Evolutionary conservation across 345 rosid genomes (phyloP), one percentile per base, ranked within the genome.

Genomic region (Euphorbia tirucalli): DNA sequence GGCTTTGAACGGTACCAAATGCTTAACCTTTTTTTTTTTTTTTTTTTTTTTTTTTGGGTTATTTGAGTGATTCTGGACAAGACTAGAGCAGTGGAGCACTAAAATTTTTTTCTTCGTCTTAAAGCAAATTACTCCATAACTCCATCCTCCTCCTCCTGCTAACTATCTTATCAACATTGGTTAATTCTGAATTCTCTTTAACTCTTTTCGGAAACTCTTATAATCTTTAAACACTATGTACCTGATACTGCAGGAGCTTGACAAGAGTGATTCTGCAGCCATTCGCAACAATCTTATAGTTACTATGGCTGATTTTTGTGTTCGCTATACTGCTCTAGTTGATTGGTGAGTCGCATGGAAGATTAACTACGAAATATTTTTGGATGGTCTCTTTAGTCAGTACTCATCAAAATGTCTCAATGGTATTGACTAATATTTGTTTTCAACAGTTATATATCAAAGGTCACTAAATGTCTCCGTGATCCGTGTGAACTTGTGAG

Each of bases 401-500:
- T 61, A 55, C 62, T 14, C 22, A 68, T 64, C 63, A 43, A 16
- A 54, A 44, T 11, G 80, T 65, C 24, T 74, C 55, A 57, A 79
- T 68, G 63, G 35, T 70, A 44, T 27, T 79, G 43, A 72, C 60
- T 69, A 66, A 41, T 72, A 48, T 25, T 57, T 80, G 67, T 78
- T 85, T 65, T 52, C 55, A 68, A 78, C 85, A 93, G 98, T 75
- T 90, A 94, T 78, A 92, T 94, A 79, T 78, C 89, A 4, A 94
- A 89, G 84, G 90, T 92, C 79, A 89, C 97, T 18, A 79, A 75
- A 77, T 93, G 98, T 73, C 92, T 92, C 59, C 74, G 89, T 30
- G 98, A 92, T 83, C 93, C 89, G 30, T 92, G 97, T 78, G 92
- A 90, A 84, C 86, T 95, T 71, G 92, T 92, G 69, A 83, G 99